Percentiles rank a stretch among this genome's conserved stretches.
Evolutionary conservation across 345 rosid genomes (phyloP).

Genomic region (Turritis glabra): DNA sequence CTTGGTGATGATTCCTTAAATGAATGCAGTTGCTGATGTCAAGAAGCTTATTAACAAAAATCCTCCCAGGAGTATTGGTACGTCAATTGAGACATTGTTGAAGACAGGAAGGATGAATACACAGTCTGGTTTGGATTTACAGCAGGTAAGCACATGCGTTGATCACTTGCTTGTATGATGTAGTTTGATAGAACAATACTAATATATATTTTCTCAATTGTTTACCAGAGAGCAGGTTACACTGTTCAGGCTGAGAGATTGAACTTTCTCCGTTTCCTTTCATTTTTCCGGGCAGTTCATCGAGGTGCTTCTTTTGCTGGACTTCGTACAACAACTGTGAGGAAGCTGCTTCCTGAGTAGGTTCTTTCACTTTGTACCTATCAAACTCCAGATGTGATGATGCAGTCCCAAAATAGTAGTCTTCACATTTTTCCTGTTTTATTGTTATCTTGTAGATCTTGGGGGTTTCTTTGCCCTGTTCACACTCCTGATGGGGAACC

Average conservation of each 20-base stretch:
- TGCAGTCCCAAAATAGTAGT: conserved; percentile 3
- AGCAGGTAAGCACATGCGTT: conserved; percentile 57
- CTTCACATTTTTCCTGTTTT: conserved; percentile 17
- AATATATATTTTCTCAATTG: background rate
- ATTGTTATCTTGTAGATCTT: conserved; percentile 58
- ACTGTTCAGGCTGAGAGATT: conserved; percentile 99
- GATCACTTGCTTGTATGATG: conserved; percentile 7
- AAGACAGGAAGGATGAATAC: conserved; percentile 73
- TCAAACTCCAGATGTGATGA: conserved; percentile 14
- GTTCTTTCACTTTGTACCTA: conserved; percentile 31
- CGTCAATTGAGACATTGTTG: conserved; percentile 67
- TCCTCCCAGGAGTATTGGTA: conserved; percentile 53
- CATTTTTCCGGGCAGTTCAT: conserved; percentile 94
- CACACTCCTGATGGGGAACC: conserved; percentile 99
- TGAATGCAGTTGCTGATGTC: conserved; percentile 59
- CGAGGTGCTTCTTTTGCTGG: conserved; percentile 98
- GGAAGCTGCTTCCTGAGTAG: conserved; percentile 97
- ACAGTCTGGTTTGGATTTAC: conserved; percentile 85
- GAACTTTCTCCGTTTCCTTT: conserved; percentile 84
- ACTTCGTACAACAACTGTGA: conserved; percentile 90
- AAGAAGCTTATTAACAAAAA: conserved; percentile 68
- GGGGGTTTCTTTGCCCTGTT: conserved; percentile 99
- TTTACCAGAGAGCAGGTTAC: conserved; percentile 78
- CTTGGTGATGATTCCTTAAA: conserved; percentile 11
- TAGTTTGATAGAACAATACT: conserved; percentile 17